Base-by-base conservation (phyloP, 2,329 filamentous ascomycete species). In the Sporothrix humicola region DNA sequence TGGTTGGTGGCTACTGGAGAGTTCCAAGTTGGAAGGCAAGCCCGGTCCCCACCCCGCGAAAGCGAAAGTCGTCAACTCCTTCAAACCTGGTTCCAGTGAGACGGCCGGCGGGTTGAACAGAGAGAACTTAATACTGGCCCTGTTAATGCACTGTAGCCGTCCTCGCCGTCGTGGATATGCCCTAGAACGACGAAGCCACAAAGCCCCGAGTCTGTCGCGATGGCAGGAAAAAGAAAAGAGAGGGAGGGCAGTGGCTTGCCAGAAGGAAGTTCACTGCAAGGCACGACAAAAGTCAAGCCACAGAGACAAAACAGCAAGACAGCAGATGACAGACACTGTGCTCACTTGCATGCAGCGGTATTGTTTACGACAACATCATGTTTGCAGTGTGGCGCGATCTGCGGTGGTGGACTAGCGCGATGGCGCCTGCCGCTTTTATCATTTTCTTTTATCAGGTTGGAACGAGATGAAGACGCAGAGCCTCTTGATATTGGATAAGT, bases 301-400 rank as follows among this genome's bases (percentile, higher is more conserved):
- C 23, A 26, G 23, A 26, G 23, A 26, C 23, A 26, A 26, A 26
- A 26, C 23, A 26, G 23, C 23, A 26, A 26, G 23, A 20, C 15
- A 54, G n/a, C 50, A 15, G 23, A 59, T 13, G n/a, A 3, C 3
- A 20, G n/a, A 23, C 4, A 15, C 48, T 5, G 4, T 50, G 4
- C 48, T 50, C 56, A 15, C 23, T 37, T 37, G 17, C 58, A 63
- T 63, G 58, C 37, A 63, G 37, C 31, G 17, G 42, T 63, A 65
- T 48, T 65, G 61, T 65, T 63, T 44, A 63, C 61, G 61, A 48
- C 26, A 26, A 26, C 23, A 26, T 26, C 56, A 4, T 44, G 5
- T 61, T 65, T 65, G n/a, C n/a, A 46, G 61, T 65, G 61, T 13
- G 37, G 42, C 61, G 61, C 37, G 17, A 44, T 44, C 42, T 56